Conservation (phyloP, 805 yeast genomes). For the Saccharomyces paradoxus region DNA sequence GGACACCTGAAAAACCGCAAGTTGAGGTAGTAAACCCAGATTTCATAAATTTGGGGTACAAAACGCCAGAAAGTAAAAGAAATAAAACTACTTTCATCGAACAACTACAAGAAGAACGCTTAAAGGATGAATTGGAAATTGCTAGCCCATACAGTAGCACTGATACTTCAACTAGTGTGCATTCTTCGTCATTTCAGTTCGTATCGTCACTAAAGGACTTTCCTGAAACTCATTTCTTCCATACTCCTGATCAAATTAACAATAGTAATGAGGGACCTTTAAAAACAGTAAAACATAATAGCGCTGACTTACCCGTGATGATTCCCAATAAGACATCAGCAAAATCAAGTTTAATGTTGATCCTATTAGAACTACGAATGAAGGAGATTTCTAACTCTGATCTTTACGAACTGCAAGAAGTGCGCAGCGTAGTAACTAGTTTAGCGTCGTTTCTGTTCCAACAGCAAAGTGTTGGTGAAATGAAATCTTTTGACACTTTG, state of each 20-base stretch:
- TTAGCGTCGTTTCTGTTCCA: not conserved
- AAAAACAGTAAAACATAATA: not conserved
- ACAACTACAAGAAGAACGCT: constrained; percentile 13
- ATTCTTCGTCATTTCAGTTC: not conserved
- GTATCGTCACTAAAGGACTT: not conserved
- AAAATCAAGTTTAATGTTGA: not conserved
- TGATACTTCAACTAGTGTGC: not conserved
- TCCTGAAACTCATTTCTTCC: not conserved
- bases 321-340: not conserved
- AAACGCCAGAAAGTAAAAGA: not conserved
- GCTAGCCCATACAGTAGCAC: constrained; percentile 11
- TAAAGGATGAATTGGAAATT: constrained; percentile 14
- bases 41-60: not conserved
- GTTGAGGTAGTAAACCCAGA: constrained; percentile 2
- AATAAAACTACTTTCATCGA: constrained; percentile 10
- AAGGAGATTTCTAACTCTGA: not conserved
- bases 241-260: not conserved
- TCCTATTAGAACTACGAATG: not conserved
- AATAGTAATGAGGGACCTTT: not conserved
- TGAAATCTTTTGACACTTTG: not conserved
- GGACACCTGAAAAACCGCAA: constrained; percentile 1
- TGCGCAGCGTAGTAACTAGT: not conserved
- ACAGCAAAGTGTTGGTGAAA: not conserved
- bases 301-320: not conserved
- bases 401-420: not conserved